Evolutionary conservation across 495 filamentous ascomycete species (phyloP), one percentile per base, ranked within the genome.

Genomic region (Corynascus novoguineensis): DNA sequence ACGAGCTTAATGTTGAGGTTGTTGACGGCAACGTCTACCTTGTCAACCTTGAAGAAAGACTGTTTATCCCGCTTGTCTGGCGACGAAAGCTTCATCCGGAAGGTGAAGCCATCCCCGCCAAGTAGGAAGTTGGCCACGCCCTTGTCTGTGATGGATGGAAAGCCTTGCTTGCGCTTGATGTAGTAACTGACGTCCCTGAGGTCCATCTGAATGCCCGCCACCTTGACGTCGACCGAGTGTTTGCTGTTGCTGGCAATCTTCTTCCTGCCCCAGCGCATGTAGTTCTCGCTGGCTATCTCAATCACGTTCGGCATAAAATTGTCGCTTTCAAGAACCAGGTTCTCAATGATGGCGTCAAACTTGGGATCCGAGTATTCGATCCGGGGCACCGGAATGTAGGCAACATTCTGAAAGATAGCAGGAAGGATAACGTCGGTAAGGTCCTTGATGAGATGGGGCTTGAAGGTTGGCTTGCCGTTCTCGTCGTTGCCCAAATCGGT

Each of bases 291-390:
- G 45, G 84, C 83, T 63, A 97, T 82, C 65, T 98, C 95, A 25
- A 97, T 73, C 2, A 95, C 84, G 69, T 98, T 98, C 37, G 93
- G 93, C 81, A 93, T 89, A 61, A 98, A 81, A 73, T 98, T 98
- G 74, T 97, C 93, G 57, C 90, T 89, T 75, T 98, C 93, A 60
- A 98, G 81, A 40, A 95, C 85, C 25, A 98, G 77, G 68, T 98
- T 98, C 76, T 98, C 93, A 38, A 98, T 78, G 15, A 97, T 77
- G 48, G 86, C 88, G 71, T 98, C 93, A 48, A 93, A 75, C 78
- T 84, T 83, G 12, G 81, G 80, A 64, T 98, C 95, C 3, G 85
- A 86, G 61, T 93, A 93, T 72, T 98, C 93, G 52, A 97, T 96
- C 27, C 93, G 84, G 11, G 93, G 95, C 50, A 98, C 82, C 17